phyloP scores from a whole-genome alignment of 1,284 basidiomycete genomes.

The Austroboletus niveus region DNA sequence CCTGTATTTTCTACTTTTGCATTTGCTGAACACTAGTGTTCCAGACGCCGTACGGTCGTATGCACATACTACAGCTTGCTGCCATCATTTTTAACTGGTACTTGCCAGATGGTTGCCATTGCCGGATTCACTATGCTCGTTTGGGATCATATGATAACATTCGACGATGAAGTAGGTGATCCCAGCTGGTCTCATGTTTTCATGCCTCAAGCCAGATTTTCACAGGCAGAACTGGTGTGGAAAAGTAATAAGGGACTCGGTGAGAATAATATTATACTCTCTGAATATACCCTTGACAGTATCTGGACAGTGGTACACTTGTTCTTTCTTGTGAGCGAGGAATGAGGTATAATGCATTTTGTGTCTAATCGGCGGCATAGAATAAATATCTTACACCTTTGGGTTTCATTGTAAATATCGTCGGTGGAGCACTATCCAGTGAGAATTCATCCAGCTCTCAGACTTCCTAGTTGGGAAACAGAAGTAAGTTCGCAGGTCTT shows the following conservation, averaged over 20 bases:
- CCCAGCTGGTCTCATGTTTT: background rate
- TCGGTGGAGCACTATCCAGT: slow-evolving; percentile 28
- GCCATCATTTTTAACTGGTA: slow-evolving; percentile 1
- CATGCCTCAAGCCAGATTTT: background rate
- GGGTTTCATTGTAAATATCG: slow-evolving; percentile 43
- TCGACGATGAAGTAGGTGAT: slow-evolving; percentile 38
- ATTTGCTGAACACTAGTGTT: background rate
- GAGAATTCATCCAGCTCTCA: slow-evolving; percentile 33
- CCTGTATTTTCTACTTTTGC: background rate
- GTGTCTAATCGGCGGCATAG: slow-evolving; percentile 14
- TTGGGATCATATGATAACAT: slow-evolving; percentile 48
- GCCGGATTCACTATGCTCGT: slow-evolving; percentile 41
- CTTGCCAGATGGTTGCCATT: slow-evolving; percentile 39
- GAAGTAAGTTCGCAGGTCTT: slow-evolving; percentile 28
- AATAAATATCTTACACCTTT: slow-evolving; percentile 46
- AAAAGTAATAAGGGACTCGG: slow-evolving; percentile 33
- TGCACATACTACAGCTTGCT: background rate
- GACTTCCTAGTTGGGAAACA: slow-evolving; percentile 32
- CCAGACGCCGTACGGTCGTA: slow-evolving; percentile 16
- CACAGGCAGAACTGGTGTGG: slow-evolving; percentile 41
- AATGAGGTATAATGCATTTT: background rate
- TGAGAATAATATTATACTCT: slow-evolving; percentile 18
- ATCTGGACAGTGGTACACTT: slow-evolving; percentile 32
- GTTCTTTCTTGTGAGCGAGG: slow-evolving; percentile 37
- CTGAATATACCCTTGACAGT: background rate